Percentiles rank a stretch among this genome's conserved stretches.
Evolutionary conservation across 805 yeast genomes (phyloP).

Genomic region (Starmera pachycereana): DNA sequence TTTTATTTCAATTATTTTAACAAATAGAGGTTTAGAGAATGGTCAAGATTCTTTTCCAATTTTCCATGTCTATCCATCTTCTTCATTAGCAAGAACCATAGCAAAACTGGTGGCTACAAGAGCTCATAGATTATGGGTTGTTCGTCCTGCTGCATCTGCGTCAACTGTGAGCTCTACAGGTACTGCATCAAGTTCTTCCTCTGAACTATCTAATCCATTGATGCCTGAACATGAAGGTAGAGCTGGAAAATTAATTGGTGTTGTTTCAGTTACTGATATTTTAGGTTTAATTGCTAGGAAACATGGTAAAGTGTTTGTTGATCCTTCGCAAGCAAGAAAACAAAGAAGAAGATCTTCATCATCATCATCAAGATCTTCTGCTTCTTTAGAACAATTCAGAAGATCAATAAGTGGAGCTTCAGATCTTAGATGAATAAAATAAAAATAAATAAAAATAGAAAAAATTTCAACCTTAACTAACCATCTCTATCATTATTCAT

Average conservation of each 20-base stretch:
- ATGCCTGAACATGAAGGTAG: constrained; percentile 35
- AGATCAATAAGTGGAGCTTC: constrained; percentile 30
- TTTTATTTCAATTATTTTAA: constrained; percentile 77
- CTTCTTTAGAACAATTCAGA: constrained; percentile 30
- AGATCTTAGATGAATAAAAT: constrained; percentile 15
- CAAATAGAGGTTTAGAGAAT: constrained; percentile 82
- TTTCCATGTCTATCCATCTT: constrained; percentile 75
- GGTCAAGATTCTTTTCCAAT: constrained; percentile 97
- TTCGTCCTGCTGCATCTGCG: constrained; percentile 40
- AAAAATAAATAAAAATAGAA: not conserved
- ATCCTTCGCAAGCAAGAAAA: constrained; percentile 81
- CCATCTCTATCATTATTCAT: too few relatives aligned
- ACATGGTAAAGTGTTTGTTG: constrained; percentile 54
- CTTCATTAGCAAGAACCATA: constrained; percentile 78
- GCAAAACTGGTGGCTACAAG: constrained; percentile 94
- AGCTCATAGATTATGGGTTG: constrained; percentile 84
- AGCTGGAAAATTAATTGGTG: constrained; percentile 82
- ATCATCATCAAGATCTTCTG: constrained; percentile 19
- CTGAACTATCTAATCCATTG: constrained; percentile 18
- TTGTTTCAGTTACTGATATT: constrained; percentile 84
- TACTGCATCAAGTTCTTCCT: constrained; percentile 11
- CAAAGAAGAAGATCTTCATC: constrained; percentile 59
- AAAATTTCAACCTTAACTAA: not conserved
- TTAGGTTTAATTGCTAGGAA: constrained; percentile 70
- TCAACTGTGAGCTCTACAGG: constrained; percentile 18